A percentile compares a stretch with the other conserved stretches of the same genome.
Conservation (phyloP, 2,329 filamentous ascomycete species). For the Colletotrichum liriopes region DNA sequence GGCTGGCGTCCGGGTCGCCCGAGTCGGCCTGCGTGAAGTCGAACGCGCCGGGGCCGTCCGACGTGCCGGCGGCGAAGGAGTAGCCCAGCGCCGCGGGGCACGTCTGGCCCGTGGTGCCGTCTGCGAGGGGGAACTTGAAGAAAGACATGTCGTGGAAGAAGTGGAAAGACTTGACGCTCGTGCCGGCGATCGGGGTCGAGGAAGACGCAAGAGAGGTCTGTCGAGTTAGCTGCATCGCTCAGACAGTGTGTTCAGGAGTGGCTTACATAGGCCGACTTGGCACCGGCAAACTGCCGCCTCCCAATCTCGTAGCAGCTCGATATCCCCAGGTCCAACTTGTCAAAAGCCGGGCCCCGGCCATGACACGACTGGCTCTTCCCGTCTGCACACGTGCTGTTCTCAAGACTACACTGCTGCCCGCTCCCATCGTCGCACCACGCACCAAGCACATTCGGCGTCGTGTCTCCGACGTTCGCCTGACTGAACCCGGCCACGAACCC, state of each 20-base stretch:
- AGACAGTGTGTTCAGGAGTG: background rate
- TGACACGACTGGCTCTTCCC: conserved; percentile 81
- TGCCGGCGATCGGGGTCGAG: conserved; percentile 70
- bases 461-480: conserved; percentile 92
- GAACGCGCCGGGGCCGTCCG: conserved; percentile 91
- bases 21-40: conserved; percentile 93
- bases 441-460: conserved; percentile 88
- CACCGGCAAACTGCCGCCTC: conserved; percentile 77
- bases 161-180: conserved; percentile 85
- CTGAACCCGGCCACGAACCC: conserved; percentile 93
- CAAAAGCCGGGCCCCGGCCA: conserved; percentile 80
- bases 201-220: conserved; percentile 68
- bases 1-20: conserved; percentile 77
- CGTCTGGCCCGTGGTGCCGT: conserved; percentile 79
- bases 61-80: conserved; percentile 93
- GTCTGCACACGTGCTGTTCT: conserved; percentile 87
- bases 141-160: conserved; percentile 86
- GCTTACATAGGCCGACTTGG: conserved; percentile 61
- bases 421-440: conserved; percentile 92
- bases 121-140: conserved; percentile 81
- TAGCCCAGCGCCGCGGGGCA: conserved; percentile 93
- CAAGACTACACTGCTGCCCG: conserved; percentile 78
- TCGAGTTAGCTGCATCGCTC: conserved; percentile 40
- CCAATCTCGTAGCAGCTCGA: conserved; percentile 85
- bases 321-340: conserved; percentile 78